Evolutionary conservation across 495 filamentous ascomycete genomes (phyloP).

Genomic region (Beverwykella pulmonaria): DNA sequence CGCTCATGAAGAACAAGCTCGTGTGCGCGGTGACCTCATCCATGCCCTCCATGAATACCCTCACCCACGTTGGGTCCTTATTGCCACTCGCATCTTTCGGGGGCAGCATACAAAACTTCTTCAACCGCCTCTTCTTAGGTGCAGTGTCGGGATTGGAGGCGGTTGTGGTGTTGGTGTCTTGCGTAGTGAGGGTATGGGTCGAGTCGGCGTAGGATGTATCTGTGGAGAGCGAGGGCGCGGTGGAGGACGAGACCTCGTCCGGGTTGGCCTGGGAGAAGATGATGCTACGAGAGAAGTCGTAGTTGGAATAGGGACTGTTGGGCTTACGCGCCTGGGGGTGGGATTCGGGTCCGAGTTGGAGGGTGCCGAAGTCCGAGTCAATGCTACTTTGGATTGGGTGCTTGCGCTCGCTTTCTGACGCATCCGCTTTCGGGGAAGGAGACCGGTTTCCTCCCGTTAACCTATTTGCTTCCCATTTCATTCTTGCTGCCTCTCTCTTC

Average conservation of each 20-base stretch:
- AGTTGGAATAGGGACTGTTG: conserved; percentile 15
- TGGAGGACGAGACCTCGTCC: conserved; percentile 9
- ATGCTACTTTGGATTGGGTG: background rate
- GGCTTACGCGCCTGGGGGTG: background rate
- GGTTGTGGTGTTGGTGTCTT: conserved; percentile 9
- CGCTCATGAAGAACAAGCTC: conserved; percentile 70
- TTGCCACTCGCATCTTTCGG: conserved; percentile 50
- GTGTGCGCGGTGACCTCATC: conserved; percentile 88
- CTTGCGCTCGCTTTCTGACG: background rate
- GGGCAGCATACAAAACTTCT: conserved; percentile 80
- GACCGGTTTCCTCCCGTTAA: background rate
- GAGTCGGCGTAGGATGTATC: conserved; percentile 11
- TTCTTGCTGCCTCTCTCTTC: conserved; percentile 27
- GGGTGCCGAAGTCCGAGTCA: conserved; percentile 10
- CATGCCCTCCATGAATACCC: conserved; percentile 76
- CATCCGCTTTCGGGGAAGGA: background rate
- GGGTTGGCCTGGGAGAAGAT: conserved; percentile 19
- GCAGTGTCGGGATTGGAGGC: background rate
- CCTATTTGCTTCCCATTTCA: background rate
- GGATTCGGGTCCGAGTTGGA: background rate
- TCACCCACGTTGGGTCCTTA: conserved; percentile 70
- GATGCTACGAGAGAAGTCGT: conserved; percentile 20
- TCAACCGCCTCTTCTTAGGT: conserved; percentile 43
- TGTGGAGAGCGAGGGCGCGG: background rate
- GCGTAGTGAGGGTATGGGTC: background rate